phyloP scores from a whole-genome alignment of 2,329 filamentous ascomycete genomes.

The Venturia effusa region DNA sequence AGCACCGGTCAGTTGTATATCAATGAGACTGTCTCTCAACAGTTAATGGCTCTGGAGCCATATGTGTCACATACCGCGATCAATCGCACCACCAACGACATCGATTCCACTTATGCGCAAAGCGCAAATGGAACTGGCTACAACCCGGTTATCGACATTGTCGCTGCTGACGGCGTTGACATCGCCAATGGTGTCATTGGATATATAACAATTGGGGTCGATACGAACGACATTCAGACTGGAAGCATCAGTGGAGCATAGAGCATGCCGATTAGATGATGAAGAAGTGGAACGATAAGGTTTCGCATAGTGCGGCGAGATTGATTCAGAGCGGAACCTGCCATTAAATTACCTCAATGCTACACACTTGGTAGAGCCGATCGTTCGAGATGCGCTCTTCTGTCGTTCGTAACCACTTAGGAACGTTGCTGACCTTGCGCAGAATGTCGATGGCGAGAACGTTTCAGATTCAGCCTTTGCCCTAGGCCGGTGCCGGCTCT shows the following conservation, averaged over 20 bases:
- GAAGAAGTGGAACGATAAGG: background rate
- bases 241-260: background rate
- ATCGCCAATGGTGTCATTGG: slow-evolving; percentile 26
- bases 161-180: slow-evolving; percentile 25
- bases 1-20: slow-evolving; percentile 26
- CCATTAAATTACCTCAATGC: no score
- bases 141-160: slow-evolving; percentile 22
- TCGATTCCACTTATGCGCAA: slow-evolving; percentile 16
- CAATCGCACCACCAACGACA: slow-evolving; percentile 25
- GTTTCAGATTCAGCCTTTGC: background rate
- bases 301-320: no score
- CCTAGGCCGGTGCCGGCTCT: background rate
- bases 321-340: no score
- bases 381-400: background rate
- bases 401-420: background rate
- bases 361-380: no score
- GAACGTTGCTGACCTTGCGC: background rate
- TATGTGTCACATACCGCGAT: slow-evolving; percentile 25
- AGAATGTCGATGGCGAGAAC: background rate
- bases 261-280: background rate
- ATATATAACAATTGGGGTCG: slow-evolving; percentile 27
- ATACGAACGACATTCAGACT: slow-evolving; percentile 14
- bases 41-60: slow-evolving; percentile 25
- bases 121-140: slow-evolving; percentile 18
- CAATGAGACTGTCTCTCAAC: slow-evolving; percentile 19